Evolutionary conservation across 192 early-diverging fungal species (phyloP), one percentile per base, ranked within the genome.

Genomic region (Linnemannia schmuckeri): DNA sequence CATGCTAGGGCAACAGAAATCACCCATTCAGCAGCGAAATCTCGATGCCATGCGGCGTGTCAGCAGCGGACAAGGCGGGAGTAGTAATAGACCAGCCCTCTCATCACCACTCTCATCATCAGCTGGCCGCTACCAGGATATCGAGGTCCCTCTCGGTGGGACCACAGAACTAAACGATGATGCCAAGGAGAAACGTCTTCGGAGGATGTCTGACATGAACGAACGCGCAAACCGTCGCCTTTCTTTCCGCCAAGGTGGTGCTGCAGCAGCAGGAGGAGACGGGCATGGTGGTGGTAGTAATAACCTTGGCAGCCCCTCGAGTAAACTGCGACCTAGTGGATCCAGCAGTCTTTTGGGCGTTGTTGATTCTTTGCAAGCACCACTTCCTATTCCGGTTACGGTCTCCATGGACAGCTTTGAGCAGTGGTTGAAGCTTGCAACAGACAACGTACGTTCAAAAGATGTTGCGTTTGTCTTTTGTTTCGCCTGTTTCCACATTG

Each of bases 341-440:
- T 9, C 79, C 6, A 81, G 85, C 33, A 74, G 76, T 49, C 76
- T 87, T 33, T 35, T 87, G 63, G 85, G 85, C 30, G 76, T 87
- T 17, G 85, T 87, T 3, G 85, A 87, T 24, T 46, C 79, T 7
- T 76, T 81, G 44, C 75, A 77, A 30, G 66, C 85, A 52, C 79
- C 79, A 1, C 57, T 87, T 24, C 85, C 85, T 3, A 74, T 76
- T 4, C 76, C 78, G 2, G 61, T 87, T 17, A 87, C 81, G 49
- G 85, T 87, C 3, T 81, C 79, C 2, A 80, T 80, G 18, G 85
- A 87, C 22, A 93, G 92, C 75, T 93, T 90, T 82, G 97, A 99
- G 75, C 97, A 99, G 89, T 98, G 97, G 97, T 95, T 99, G 92
- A 98, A 98, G 89, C 96, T 99, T 89, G 97, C 96, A 15, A 97